Evolutionary conservation across 169 alveolate genomes (phyloP).

Genomic region (Plasmodium yoelii): DNA sequence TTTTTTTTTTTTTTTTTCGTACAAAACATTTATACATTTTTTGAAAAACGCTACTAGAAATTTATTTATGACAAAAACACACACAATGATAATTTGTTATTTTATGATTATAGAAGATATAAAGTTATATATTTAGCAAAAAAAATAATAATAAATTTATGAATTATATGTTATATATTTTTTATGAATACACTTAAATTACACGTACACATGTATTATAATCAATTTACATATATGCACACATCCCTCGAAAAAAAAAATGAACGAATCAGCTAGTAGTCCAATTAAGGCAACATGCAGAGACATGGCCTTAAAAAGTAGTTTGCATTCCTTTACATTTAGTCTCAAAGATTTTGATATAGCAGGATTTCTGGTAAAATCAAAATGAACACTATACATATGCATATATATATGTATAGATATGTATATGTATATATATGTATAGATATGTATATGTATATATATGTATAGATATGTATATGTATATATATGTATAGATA

Average conservation of each 20-base stretch:
- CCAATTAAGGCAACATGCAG: slow-evolving; percentile 77
- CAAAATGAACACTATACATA: background rate
- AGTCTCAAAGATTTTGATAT: slow-evolving; percentile 86
- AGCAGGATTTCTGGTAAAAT: slow-evolving; percentile 84
- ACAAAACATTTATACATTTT: too few species aligned
- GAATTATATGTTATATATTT: too few species aligned
- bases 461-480: background rate
- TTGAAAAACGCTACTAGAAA: too few species aligned
- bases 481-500: background rate
- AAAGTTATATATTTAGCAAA: too few species aligned
- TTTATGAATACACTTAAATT: background rate
- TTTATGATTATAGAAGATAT: too few species aligned
- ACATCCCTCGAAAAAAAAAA: slow-evolving; percentile 6
- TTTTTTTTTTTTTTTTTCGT: too few species aligned
- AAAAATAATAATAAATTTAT: too few species aligned
- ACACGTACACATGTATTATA: slow-evolving; percentile 3
- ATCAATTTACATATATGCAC: background rate
- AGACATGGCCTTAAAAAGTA: slow-evolving; percentile 83
- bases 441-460: background rate
- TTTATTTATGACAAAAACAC: too few species aligned
- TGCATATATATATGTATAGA: background rate
- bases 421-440: background rate
- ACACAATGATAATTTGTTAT: too few species aligned
- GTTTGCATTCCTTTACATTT: slow-evolving; percentile 81
- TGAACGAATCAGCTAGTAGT: slow-evolving; percentile 69